Base-by-base conservation (phyloP, 176 grass and related monocot genomes). In the Aegilops umbellulata region DNA sequence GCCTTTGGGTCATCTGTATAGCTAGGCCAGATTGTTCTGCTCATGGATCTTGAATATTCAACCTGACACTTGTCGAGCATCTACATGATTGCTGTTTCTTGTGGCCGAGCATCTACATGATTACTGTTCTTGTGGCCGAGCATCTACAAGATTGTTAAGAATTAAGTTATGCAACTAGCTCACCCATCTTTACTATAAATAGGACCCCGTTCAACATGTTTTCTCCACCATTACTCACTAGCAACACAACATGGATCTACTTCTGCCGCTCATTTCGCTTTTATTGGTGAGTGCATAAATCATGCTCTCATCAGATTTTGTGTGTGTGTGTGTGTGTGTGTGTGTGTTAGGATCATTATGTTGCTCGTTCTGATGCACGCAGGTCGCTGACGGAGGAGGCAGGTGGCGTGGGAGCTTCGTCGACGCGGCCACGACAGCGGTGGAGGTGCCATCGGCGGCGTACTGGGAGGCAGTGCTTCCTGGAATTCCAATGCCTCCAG, bases 241-340 rank as follows among this genome's bases (percentile, higher is more conserved):
- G 24, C 19, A 36, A 47, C 22, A 3, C n/a, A 80, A 20, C 36
- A 80, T 80, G 78, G 78, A 42, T 22, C 64, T 65, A 10, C 38
- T 80, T 65, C 23, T 30, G 15, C 23, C 57, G 0, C 30, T 44
- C 16, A 22, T 65, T 60, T 30, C 60, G 7, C 60, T 80, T 41
- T 24, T 80, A 27, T 20, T 80, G 78, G 78, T 80, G 23, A 80
- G 78, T 80, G 38, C 78, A 30, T 9, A 15, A 6, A 44, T 16
- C n/a, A 42, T 7, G 24, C 6, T 42, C 36, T 24, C 25, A 41
- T 72, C n/a, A 47, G 12, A 14, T 46, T 0, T 0, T 46, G 11
- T 41, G 10, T 41, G 38, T 41, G 9, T 41, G 38, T 39, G n/a
- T 19, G 63, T 31, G 16, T 6, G 25, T n/a, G 20, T 42, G 4